Evolutionary conservation across 2,329 filamentous ascomycete genomes (phyloP), one percentile per base, ranked within the genome.

Genomic region (Fonsecaea erecta): DNA sequence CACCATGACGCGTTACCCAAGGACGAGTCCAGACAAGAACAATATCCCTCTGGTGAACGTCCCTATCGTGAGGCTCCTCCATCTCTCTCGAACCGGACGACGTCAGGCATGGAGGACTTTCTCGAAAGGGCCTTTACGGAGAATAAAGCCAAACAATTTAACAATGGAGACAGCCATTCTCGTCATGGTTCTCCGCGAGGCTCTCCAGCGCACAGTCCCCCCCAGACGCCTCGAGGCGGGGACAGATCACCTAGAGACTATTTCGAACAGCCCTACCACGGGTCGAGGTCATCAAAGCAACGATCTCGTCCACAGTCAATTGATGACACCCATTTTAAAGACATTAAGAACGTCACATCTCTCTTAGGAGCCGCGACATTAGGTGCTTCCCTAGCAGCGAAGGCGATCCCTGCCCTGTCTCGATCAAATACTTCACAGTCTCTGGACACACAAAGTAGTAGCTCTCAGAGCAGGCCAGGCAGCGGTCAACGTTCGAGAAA

Each of bases 121-220:
- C 66, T 71, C 55, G 60, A 65, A 60, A 63, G 67, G 55, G 61
- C 72, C 35, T 61, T 72, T 59, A 53, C 54, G 26, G 63, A 63
- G 1, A 67, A 71, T 28, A 66, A 70, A 57, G 63, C 52, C 46
- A 71, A 63, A 52, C 37, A 53, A 24, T 14, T 60, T 6, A 65
- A 35, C 24, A 24, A 66, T 40, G 24, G 2, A 26, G 51, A 59
- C 30, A 51, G 52, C 6, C 60, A 64, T 9, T 68, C 72, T 16
- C 67, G 69, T 12, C 58, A 66, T 32, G 54, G 62, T 3, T 74
- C 73, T 21, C 71, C 72, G 3, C 46, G 67, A 34, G 58, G 54
- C 2, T 74, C 73, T 9, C 72, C 73, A 18, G 68, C 73, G 16
- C 61, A 57, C 12, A 74, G 71, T 57, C 73, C 73, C 16, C 69